These are phyloP conservation scores for Suillus subalutaceus DNA, from an alignment of 768 basidiomycete species.

Conservation along the genomic window DNA sequence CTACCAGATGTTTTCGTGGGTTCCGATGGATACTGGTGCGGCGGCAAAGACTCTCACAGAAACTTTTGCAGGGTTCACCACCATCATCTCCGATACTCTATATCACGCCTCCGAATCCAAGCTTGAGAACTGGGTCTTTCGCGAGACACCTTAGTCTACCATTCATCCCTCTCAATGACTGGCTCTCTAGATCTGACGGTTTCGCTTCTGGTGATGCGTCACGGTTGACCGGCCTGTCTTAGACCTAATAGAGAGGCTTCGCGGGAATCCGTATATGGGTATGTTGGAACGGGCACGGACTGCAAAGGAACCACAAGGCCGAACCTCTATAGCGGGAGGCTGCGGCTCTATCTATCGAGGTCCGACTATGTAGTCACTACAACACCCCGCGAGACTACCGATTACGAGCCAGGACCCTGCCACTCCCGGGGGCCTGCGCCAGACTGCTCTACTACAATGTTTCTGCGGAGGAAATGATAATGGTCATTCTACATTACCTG, in stretches of 20 bases:
- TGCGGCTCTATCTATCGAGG: too few relatives aligned
- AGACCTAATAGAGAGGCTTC: background rate
- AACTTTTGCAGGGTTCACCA: slow-evolving; percentile 16
- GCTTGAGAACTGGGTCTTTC: slow-evolving; percentile 11
- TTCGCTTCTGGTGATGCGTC: background rate
- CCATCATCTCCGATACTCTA: slow-evolving; percentile 11
- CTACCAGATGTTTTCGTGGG: slow-evolving; percentile 18
- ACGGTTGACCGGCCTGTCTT: background rate
- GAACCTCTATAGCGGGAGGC: too few relatives aligned
- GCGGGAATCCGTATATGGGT: background rate
- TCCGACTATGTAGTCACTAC: too few relatives aligned
- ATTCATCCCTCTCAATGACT: slow-evolving; percentile 16
- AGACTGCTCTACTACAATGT: too few relatives aligned
- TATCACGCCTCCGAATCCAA: slow-evolving; percentile 18
- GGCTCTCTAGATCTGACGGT: slow-evolving; percentile 13
- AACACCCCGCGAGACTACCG: too few relatives aligned
- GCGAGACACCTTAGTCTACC: slow-evolving; percentile 14
- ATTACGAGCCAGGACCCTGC: too few relatives aligned
- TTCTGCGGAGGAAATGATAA: too few relatives aligned
- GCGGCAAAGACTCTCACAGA: slow-evolving; percentile 18
- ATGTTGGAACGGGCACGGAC: background rate
- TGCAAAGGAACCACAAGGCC: too few relatives aligned
- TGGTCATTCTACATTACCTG: background rate
- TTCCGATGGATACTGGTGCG: slow-evolving; percentile 17
- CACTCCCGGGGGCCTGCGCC: too few relatives aligned